Conservation (phyloP, 768 basidiomycete genomes). For the Cystofilobasidium macerans region DNA sequence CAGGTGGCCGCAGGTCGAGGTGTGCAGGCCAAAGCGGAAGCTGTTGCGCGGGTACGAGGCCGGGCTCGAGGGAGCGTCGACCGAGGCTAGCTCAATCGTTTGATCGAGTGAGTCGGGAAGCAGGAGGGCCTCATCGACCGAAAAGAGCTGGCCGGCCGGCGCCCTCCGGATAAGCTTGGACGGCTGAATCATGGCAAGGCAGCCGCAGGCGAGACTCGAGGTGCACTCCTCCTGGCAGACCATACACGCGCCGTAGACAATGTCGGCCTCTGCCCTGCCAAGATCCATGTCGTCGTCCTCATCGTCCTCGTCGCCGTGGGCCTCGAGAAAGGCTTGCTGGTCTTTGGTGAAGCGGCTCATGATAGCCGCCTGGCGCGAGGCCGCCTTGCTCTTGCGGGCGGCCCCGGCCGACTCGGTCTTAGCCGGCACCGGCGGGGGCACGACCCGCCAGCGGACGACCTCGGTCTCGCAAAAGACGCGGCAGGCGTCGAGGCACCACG, state of each 20-base stretch:
- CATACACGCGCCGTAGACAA: conserved; percentile 81
- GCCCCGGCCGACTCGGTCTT: conserved; percentile 20
- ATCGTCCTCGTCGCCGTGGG: conserved; percentile 49
- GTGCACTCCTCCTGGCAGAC: conserved; percentile 94
- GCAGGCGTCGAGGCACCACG: conserved; percentile 63
- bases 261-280: conserved; percentile 41
- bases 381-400: conserved; percentile 24
- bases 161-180: conserved; percentile 71
- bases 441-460: conserved; percentile 47
- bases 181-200: conserved; percentile 74
- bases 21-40: conserved; percentile 72
- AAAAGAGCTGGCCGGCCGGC: conserved; percentile 46
- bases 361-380: conserved; percentile 67
- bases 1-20: conserved; percentile 86
- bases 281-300: conserved; percentile 44
- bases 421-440: conserved; percentile 28
- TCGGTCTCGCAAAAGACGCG: conserved; percentile 49
- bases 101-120: conserved; percentile 58
- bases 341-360: conserved; percentile 93
- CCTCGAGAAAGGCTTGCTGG: conserved; percentile 71
- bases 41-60: conserved; percentile 41
- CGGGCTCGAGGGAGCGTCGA: conserved; percentile 22
- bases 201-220: conserved; percentile 61
- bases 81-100: conserved; percentile 27
- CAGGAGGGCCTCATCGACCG: conserved; percentile 60